phyloP scores from a whole-genome alignment of 2,329 filamentous ascomycete genomes.

The Pyrenochaeta sp. region DNA sequence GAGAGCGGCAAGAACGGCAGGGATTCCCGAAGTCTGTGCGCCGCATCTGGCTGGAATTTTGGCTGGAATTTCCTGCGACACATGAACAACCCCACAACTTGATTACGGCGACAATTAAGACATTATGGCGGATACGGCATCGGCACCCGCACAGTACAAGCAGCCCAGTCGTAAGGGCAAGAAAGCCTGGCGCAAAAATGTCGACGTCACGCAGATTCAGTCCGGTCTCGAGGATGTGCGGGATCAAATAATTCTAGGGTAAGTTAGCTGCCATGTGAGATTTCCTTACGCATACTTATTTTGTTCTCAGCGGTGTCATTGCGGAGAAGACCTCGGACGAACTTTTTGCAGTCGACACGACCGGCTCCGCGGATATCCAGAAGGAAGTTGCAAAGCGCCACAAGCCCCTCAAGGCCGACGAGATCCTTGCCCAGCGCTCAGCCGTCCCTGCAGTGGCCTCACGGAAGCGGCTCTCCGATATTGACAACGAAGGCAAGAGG shows the following conservation, averaged over 20 bases:
- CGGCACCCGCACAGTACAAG: conserved; percentile 79
- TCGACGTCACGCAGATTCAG: conserved; percentile 88
- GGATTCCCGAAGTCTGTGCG: conserved; percentile 16
- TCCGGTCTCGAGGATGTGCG: conserved; percentile 83
- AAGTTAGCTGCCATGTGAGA: conserved; percentile 38
- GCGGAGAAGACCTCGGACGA: conserved; percentile 83
- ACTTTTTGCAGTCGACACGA: conserved; percentile 84
- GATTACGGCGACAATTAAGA: conserved; percentile 5
- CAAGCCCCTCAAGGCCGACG: conserved; percentile 87
- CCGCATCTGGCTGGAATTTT: conserved; percentile 18
- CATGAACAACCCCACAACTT: conserved; percentile 17
- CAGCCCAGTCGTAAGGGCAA: conserved; percentile 97
- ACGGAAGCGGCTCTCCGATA: conserved; percentile 79
- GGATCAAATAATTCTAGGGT: conserved; percentile 92
- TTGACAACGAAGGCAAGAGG: conserved; percentile 69
- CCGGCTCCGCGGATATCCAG: conserved; percentile 72
- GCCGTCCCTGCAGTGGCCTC: conserved; percentile 79
- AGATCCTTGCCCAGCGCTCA: conserved; percentile 88
- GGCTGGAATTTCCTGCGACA: conserved; percentile 23
- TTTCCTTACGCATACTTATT: conserved; percentile 18
- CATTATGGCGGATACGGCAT: conserved; percentile 37
- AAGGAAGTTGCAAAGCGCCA: conserved; percentile 71
- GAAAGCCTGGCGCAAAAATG: conserved; percentile 98
- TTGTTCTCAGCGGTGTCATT: conserved; percentile 74
- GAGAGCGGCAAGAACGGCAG: conserved; percentile 10